Base-by-base conservation (phyloP, 1,284 basidiomycete species). In the Trametes sp. region DNA sequence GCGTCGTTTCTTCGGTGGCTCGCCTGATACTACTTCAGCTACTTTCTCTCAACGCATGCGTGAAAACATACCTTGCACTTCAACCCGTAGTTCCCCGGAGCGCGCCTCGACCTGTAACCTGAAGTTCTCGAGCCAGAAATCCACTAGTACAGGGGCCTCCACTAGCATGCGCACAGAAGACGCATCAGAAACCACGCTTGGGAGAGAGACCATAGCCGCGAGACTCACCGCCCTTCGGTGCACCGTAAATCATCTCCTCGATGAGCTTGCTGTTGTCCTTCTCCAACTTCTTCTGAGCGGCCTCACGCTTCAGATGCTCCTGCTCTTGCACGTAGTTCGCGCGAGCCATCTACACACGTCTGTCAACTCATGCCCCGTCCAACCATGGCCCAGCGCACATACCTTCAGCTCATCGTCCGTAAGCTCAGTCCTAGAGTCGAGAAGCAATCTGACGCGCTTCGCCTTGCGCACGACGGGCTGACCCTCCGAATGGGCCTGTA, bases 361-460 rank as follows among this genome's bases (percentile, higher is more conserved):
- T 28, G 31, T 52, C 49, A 45, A 24, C 33, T 21, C 69, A 21
- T 24, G 13, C n/a, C 13, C 19, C 28, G 6, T 19, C 4, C 6
- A 29, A 29, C 56, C 31, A 26, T 19, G 57, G n/a, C 60, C 19
- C 38, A 42, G 4, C n/a, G n/a, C n/a, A 41, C 31, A 2, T 16
- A 87, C 91, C 79, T 88, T 90, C 42, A 94, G 76, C 75, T 93
- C 91, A 16, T 90, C 88, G 62, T 93, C 90, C 3, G 90, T 90
- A 29, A 94, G 76, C 71, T 94, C 92, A 6, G 86, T 93, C 62
- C 89, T 81, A 7, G 80, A 75, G 74, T 94, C 92, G 6, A 93
- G 61, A 2, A 81, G 67, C 10, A 78, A 56, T 33, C 76, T 67
- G 11, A 76, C 75, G n/a, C 77, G 76, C 65, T 80, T 81, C 8